phyloP scores from a whole-genome alignment of 2,329 filamentous ascomycete genomes.

The Ophiostoma montium region DNA sequence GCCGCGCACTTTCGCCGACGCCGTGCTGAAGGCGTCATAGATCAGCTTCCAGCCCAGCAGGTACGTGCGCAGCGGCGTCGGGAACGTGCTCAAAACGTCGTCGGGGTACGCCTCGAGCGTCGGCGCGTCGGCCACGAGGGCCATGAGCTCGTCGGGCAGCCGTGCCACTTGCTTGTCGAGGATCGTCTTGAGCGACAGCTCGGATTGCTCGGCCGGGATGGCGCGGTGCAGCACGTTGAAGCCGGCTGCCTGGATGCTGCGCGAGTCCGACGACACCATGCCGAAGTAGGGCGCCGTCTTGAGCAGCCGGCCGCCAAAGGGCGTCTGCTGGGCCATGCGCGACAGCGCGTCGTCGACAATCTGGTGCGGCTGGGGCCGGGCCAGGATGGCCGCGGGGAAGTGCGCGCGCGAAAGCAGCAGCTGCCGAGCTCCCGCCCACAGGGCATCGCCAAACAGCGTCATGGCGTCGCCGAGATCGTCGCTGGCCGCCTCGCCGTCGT shows the following conservation, averaged over 20 bases:
- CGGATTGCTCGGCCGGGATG: constrained; percentile 66
- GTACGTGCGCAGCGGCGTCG: constrained; percentile 59
- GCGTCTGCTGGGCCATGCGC: constrained; percentile 51
- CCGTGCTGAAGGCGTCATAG: constrained; percentile 68
- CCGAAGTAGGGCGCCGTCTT: constrained; percentile 58
- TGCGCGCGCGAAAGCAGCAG: constrained; percentile 10
- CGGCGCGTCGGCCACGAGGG: constrained; percentile 66
- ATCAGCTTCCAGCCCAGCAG: constrained; percentile 80
- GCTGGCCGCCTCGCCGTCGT: constrained; percentile 61
- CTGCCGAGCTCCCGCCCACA: constrained; percentile 44
- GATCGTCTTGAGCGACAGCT: constrained; percentile 64
- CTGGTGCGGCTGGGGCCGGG: constrained; percentile 46
- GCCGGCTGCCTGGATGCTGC: constrained; percentile 62
- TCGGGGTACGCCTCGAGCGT: constrained; percentile 53
- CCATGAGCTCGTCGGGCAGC: constrained; percentile 73
- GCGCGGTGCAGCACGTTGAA: constrained; percentile 68
- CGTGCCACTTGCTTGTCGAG: constrained; percentile 56
- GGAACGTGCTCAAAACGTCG: constrained; percentile 53
- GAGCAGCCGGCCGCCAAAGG: constrained; percentile 44
- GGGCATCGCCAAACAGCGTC: constrained; percentile 39
- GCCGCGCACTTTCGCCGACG: constrained; percentile 68
- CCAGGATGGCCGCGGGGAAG: background rate
- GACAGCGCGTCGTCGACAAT: constrained; percentile 65
- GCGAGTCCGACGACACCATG: constrained; percentile 61
- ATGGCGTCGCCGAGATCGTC: constrained; percentile 74